Evolutionary conservation across 2,329 filamentous ascomycete species (phyloP), one percentile per base, ranked within the genome.

Genomic region (Xylaria sp.): DNA sequence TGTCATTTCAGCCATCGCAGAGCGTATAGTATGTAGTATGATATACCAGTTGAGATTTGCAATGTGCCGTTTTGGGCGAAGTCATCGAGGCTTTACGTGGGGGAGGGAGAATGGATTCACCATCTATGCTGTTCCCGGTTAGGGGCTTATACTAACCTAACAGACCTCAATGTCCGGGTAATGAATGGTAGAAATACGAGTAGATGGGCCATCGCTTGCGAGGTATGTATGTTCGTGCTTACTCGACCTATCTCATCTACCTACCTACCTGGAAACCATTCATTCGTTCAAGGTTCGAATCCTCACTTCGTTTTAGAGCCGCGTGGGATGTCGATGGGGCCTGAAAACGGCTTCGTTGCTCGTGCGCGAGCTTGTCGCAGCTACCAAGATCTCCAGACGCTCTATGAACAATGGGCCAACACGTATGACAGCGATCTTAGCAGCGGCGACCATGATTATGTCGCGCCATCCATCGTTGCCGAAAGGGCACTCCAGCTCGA

Each of bases 401-500:
- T 80, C 51, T 82, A 82, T 62, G 78, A 80, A 46, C 74, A 81
- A 36, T 80, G 78, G 80, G 79, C 80, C 43, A 68, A 75, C 43
- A 78, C 74, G 36, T 82, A 80, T 73, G 77, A 82, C 58, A 68
- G 73, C 51, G 80, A 78, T 36, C 76, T 79, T 71, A 60, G 83
- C 73, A 64, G 20, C 20, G 48, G 61, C 4, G 43, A 80, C 76
- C 70, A 86, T 67, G 76, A 82, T 78, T 71, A 84, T 76, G 61
- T 84, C 76, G 77, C 84, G 73, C 84, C 84, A 75, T 54, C 73
- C 61, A 64, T 79, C 61, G 75, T 82, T 64, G 67, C 80, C 75
- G 74, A 80, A 75, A 62, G 80, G 71, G 71, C 83, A 67, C 71
- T 80, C 74, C 49, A 79, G 67, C 70, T 80, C 20, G 75, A 74